phyloP scores from a whole-genome alignment of 78 protist species.

The Chrysochromulina parva region DNA sequence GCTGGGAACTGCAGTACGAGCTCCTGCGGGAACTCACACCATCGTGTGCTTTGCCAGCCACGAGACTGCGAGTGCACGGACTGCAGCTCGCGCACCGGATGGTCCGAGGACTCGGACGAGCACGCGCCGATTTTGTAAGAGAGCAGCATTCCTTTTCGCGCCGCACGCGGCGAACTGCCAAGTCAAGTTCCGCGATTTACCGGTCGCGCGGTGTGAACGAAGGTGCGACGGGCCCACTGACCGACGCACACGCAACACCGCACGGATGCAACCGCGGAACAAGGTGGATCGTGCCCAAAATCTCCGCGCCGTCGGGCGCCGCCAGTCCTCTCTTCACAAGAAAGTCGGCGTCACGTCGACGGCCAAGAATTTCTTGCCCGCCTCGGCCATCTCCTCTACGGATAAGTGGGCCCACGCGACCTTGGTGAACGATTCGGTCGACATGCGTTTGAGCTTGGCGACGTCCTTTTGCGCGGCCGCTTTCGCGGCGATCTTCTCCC shows the following conservation, averaged over 20 bases:
- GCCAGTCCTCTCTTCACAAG: background rate
- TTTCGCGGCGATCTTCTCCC: background rate
- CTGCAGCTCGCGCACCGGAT: conserved; percentile 46
- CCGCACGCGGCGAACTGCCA: too few relatives aligned
- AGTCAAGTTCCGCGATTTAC: too few relatives aligned
- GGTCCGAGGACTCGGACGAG: conserved; percentile 27
- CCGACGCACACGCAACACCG: too few relatives aligned
- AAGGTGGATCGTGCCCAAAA: too few relatives aligned
- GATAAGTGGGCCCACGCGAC: too few relatives aligned
- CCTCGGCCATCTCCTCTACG: background rate
- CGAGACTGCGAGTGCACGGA: background rate
- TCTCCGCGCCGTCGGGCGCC: too few relatives aligned
- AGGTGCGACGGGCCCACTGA: too few relatives aligned
- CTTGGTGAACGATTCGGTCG: too few relatives aligned
- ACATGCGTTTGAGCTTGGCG: background rate
- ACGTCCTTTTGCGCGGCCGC: background rate
- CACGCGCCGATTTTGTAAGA: background rate
- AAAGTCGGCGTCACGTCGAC: background rate
- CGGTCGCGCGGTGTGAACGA: too few relatives aligned
- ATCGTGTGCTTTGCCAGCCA: conserved; percentile 52
- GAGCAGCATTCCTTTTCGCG: too few relatives aligned
- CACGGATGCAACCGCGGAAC: too few relatives aligned
- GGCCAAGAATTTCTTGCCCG: background rate
- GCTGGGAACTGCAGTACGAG: conserved; percentile 33
- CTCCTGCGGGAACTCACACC: conserved; percentile 52